Conservation (phyloP, 2,329 filamentous ascomycete genomes). For the Aspergillus sp. region DNA sequence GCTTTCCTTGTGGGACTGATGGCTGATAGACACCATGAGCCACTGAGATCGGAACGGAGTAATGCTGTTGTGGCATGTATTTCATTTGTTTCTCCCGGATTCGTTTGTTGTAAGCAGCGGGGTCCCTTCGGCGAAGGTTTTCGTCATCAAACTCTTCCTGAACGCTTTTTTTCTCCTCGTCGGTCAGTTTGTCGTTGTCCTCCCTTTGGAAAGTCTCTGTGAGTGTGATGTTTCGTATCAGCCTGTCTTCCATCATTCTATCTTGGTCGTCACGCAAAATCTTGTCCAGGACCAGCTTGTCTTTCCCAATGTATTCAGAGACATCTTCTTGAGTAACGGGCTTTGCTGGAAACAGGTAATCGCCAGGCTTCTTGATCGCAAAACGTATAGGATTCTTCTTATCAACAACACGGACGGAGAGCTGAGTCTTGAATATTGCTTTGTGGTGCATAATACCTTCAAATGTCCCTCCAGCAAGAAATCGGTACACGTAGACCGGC, state of each 20-base stretch:
- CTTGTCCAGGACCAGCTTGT: constrained; percentile 60
- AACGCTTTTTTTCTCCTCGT: constrained; percentile 61
- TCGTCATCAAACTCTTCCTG: constrained; percentile 46
- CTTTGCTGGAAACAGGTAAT: constrained; percentile 62
- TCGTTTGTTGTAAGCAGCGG: constrained; percentile 30
- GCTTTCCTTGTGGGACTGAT: neutral
- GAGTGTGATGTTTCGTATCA: constrained; percentile 54
- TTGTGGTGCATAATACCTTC: constrained; percentile 73
- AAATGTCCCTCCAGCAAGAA: constrained; percentile 75
- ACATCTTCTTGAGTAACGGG: constrained; percentile 55
- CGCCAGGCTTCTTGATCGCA: constrained; percentile 54
- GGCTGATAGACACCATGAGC: neutral
- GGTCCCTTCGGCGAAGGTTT: constrained; percentile 39
- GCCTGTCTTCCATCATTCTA: constrained; percentile 12
- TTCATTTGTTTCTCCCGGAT: constrained; percentile 19
- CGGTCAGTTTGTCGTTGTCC: constrained; percentile 62
- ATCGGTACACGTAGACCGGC: constrained; percentile 79
- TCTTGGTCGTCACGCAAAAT: constrained; percentile 30
- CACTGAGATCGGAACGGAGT: neutral
- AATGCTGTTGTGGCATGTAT: neutral
- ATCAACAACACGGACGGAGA: constrained; percentile 79
- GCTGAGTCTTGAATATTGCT: constrained; percentile 77
- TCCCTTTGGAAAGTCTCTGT: constrained; percentile 74
- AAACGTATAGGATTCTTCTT: constrained; percentile 73
- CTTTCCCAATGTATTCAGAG: constrained; percentile 57